Base-by-base conservation (phyloP, 148 eudicot species). In the Rhododendron ferrugineum region DNA sequence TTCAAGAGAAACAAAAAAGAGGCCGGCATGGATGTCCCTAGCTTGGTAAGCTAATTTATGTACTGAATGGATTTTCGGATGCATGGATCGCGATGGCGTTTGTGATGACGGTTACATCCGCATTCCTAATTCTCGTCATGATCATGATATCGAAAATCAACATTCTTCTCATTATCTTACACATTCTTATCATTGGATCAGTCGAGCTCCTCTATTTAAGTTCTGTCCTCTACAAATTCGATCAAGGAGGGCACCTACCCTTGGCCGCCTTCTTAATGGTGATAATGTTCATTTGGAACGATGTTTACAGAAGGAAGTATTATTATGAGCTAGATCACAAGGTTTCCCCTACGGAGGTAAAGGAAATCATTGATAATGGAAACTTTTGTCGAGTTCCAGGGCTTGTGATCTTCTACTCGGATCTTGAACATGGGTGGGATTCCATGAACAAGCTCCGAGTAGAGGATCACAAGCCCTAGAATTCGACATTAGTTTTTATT, bases 11-110 rank as follows among this genome's bases (percentile, higher is more conserved):
- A 89, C 50, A 76, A 76, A 32, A 89, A 89, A 26, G 68, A 82
- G 0, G 90, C 87, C 8, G 0, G 90, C 87, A 13, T 89, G 90
- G 88, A 77, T 86, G 47, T 89, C 90, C 13, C 88, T 89, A 40
- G 42, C 42, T 40, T 40, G 8, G 9, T 20, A 20, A 58, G 64
- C n/a, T 6, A 3, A 5, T 58, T 18, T 5, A 6, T 20, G 6
- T 56, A 56, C n/a, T 20, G 6, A 56, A 16, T 56, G 23, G 62
- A 56, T 56, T 56, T 56, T 76, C 26, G 54, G 62, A 13, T 84
- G 76, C 82, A 88, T 91, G 92, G 7, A 91, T 91, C 23, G 92
- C 91, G 3, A 89, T 91, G 49, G 91, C 85, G 16, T 88, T 89
- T 36, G 92, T 89, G 46, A 89, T 88, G 88, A 37, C 40, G 40